These are phyloP conservation scores for Saccharomycopsis malanga DNA, from an alignment of 805 yeast species.

Conservation along the genomic window DNA sequence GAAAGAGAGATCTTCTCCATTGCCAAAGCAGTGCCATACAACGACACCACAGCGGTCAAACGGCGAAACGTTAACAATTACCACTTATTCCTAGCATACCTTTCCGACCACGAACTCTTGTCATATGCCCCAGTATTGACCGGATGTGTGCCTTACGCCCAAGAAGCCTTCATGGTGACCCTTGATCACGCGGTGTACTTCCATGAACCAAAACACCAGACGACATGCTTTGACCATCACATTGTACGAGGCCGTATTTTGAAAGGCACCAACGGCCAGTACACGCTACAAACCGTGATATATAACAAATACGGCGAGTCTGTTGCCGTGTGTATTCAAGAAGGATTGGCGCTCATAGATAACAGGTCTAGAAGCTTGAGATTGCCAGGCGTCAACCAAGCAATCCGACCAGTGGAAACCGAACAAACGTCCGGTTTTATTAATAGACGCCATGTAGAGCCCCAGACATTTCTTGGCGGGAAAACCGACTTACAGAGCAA, in stretches of 20 bases:
- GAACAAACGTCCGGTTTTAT: too few species aligned
- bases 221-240: conserved; percentile 2
- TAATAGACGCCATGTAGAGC: too few species aligned
- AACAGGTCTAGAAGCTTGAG: background rate
- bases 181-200: conserved; percentile 17
- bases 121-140: background rate
- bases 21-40: background rate
- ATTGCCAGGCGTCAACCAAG: too few species aligned
- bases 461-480: too few species aligned
- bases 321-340: conserved; percentile 13
- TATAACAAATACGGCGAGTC: conserved; percentile 12
- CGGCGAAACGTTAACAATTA: background rate
- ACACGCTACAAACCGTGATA: conserved; percentile 3
- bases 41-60: background rate
- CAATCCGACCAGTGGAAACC: too few species aligned
- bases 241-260: background rate
- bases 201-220: background rate
- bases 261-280: conserved; percentile 13
- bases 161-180: background rate
- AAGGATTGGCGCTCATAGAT: conserved; percentile 7
- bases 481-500: background rate
- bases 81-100: conserved; percentile 2
- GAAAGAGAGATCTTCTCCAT: background rate
- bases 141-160: conserved; percentile 4
- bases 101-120: conserved; percentile 8